A percentile compares a stretch with the other conserved stretches of the same genome.
Evolutionary conservation across 768 basidiomycete genomes (phyloP).

Genomic region (Amyloporia xantha): DNA sequence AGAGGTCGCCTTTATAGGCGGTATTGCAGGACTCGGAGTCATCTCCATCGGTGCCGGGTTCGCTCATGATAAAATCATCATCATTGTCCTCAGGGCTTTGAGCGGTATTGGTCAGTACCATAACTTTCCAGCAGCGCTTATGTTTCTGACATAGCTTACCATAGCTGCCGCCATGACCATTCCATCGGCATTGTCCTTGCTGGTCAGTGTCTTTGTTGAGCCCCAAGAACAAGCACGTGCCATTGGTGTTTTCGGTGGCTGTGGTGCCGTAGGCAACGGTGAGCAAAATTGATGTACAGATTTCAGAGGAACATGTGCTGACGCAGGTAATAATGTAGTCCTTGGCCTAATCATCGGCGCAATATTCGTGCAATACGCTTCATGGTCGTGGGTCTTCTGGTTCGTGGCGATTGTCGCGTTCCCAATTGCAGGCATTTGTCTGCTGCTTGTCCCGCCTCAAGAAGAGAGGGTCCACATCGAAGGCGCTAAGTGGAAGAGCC

Average conservation of each 20-base stretch:
- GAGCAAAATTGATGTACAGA: not conserved
- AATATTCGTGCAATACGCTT: conserved; percentile 29
- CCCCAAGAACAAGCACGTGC: conserved; percentile 37
- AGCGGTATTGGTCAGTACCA: conserved; percentile 23
- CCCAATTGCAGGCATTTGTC: conserved; percentile 22
- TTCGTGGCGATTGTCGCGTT: conserved; percentile 35
- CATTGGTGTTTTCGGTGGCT: conserved; percentile 38
- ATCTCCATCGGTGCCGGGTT: conserved; percentile 27
- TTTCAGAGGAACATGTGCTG: not conserved
- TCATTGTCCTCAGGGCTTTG: conserved; percentile 28
- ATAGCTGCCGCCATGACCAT: conserved; percentile 37
- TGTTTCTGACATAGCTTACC: not conserved
- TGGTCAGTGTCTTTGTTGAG: conserved; percentile 41
- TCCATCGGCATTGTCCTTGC: conserved; percentile 35
- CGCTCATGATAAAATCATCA: conserved; percentile 24
- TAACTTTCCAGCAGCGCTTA: too few species aligned
- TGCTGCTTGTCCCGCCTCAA: conserved; percentile 27
- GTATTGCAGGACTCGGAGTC: conserved; percentile 21
- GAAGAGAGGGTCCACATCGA: conserved; percentile 4
- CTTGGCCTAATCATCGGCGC: conserved; percentile 31
- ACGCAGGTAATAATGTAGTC: conserved; percentile 13
- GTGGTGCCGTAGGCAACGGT: conserved; percentile 39
- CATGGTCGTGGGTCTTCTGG: conserved; percentile 42
- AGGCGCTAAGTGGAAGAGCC: conserved; percentile 19
- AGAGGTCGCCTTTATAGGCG: conserved; percentile 25